These are phyloP conservation scores for Candida fluviatilis DNA, from an alignment of 805 yeast genomes.

Conservation along the genomic window DNA sequence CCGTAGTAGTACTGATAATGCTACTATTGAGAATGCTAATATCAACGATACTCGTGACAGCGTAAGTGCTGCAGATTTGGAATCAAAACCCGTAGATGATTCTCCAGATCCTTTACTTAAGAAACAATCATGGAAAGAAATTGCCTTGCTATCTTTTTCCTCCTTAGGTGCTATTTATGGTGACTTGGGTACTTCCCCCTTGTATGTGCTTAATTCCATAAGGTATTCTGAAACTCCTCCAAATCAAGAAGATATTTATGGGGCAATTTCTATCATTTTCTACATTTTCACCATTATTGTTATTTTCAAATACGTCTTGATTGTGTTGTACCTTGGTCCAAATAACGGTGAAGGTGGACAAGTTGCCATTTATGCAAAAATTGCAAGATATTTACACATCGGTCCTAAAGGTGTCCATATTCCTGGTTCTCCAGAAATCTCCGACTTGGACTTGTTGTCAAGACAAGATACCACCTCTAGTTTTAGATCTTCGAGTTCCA, in stretches of 20 bases:
- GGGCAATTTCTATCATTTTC: constrained; percentile 50
- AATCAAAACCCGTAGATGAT: constrained; percentile 3
- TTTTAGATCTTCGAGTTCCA: constrained; percentile 14
- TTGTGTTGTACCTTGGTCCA: constrained; percentile 49
- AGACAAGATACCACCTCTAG: constrained; percentile 37
- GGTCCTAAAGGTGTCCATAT: constrained; percentile 44
- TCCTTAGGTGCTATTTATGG: constrained; percentile 63
- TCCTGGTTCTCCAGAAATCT: constrained; percentile 33
- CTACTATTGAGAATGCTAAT: neutral
- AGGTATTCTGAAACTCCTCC: constrained; percentile 27
- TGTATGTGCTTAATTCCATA: constrained; percentile 43
- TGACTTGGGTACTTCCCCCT: constrained; percentile 60
- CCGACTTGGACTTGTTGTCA: constrained; percentile 23
- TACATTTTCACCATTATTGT: constrained; percentile 54
- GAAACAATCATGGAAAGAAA: constrained; percentile 17
- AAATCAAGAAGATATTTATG: constrained; percentile 38
- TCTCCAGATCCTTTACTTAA: constrained; percentile 4
- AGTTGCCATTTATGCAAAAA: constrained; percentile 57
- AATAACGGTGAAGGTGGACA: constrained; percentile 63
- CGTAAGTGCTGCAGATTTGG: constrained; percentile 5
- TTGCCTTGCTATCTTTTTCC: constrained; percentile 32
- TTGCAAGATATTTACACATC: constrained; percentile 45
- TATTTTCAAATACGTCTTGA: constrained; percentile 45
- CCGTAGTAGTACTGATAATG: neutral
- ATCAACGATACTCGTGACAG: constrained; percentile 3